Evolutionary conservation across 202 grass and related monocot genomes (phyloP).

Genomic region (Dendrocalamus latiflorus): DNA sequence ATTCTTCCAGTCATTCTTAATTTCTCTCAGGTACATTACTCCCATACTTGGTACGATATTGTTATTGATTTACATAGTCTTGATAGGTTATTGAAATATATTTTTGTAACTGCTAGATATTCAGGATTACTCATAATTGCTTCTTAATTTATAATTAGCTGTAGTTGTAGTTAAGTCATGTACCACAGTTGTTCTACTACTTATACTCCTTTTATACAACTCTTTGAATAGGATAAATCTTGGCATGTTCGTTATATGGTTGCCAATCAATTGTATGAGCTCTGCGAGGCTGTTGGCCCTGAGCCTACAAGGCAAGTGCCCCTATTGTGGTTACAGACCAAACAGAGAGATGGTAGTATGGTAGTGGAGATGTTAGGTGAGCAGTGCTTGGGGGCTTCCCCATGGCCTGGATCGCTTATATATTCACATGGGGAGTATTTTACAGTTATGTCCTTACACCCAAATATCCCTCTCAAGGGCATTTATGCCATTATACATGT

Average conservation of each 20-base stretch:
- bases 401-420: too few species aligned
- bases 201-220: background rate
- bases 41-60: background rate
- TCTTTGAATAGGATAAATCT: constrained; percentile 76
- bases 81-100: background rate
- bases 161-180: background rate
- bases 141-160: background rate
- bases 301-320: constrained; percentile 69
- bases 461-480: too few species aligned
- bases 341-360: too few species aligned
- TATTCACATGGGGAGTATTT: too few species aligned
- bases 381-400: too few species aligned
- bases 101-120: background rate
- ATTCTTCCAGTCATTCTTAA: constrained; percentile 92
- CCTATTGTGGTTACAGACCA: background rate
- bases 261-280: constrained; percentile 51
- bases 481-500: too few species aligned
- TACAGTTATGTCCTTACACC: too few species aligned
- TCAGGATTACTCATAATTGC: background rate
- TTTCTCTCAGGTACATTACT: constrained; percentile 70
- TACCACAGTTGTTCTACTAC: background rate
- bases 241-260: constrained; percentile 99
- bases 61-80: background rate
- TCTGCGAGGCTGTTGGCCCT: constrained; percentile 55
- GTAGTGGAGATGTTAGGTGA: too few species aligned